A percentile compares a stretch with the other conserved stretches of the same genome.
Evolutionary conservation across 108 stramenopile genomes (phyloP).

Genomic region (Skeletonema grethae): DNA sequence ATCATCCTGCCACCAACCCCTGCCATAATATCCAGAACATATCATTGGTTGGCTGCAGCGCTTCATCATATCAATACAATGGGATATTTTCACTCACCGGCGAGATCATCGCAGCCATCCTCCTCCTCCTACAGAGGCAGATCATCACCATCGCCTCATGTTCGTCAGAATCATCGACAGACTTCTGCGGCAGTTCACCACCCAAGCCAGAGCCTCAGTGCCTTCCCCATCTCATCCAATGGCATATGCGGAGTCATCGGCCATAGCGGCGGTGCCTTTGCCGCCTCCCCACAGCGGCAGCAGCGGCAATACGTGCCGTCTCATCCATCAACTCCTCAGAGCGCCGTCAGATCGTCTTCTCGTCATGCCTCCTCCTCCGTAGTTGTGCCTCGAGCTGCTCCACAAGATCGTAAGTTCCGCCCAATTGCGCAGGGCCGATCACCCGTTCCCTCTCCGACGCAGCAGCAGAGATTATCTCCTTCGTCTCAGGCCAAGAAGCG

Average conservation of each 20-base stretch:
- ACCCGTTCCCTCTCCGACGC: not conserved
- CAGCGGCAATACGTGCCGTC: not conserved
- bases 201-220: not conserved
- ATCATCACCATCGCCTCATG: not conserved
- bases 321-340: not conserved
- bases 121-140: not conserved
- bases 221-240: not conserved
- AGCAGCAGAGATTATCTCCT: not conserved
- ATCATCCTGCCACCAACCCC: no score
- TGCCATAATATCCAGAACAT: no score
- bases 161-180: not conserved
- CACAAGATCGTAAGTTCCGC: conserved; percentile 1
- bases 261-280: not conserved
- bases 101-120: not conserved
- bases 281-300: not conserved
- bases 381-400: not conserved
- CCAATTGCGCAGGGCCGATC: not conserved
- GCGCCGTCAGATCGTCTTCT: not conserved
- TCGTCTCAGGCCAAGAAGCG: not conserved
- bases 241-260: not conserved
- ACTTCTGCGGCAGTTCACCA: not conserved
- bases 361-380: not conserved
- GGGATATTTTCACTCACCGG: not conserved
- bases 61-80: not conserved
- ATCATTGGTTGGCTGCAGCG: not conserved